Percentiles rank a stretch among this genome's conserved stretches.
Conservation (phyloP, 345 rosid species). For the Kandelia obovata region DNA sequence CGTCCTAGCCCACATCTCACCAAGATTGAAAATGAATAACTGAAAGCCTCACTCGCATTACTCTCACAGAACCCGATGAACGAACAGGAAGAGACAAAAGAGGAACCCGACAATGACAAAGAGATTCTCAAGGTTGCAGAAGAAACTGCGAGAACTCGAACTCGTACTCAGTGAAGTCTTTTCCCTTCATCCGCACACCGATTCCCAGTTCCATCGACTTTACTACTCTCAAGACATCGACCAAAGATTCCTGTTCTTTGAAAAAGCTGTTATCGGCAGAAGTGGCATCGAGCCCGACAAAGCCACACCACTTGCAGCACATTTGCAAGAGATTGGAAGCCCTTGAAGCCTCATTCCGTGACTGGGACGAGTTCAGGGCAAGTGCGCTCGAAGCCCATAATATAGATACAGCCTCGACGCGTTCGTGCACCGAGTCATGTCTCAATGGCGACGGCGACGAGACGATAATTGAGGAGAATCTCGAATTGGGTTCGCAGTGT, state of each 20-base stretch:
- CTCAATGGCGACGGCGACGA: slow-evolving; percentile 6
- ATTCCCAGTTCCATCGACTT: background rate
- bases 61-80: background rate
- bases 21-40: too few relatives aligned
- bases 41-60: background rate
- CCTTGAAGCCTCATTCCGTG: slow-evolving; percentile 24
- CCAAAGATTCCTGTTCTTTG: slow-evolving; percentile 34
- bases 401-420: background rate
- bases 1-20: too few relatives aligned
- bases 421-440: slow-evolving; percentile 18
- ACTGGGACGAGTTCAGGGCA: slow-evolving; percentile 21
- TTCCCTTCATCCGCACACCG: slow-evolving; percentile 16
- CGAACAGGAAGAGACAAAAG: background rate
- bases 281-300: slow-evolving; percentile 29
- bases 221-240: slow-evolving; percentile 29
- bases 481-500: slow-evolving; percentile 2
- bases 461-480: background rate
- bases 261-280: slow-evolving; percentile 40
- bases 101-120: slow-evolving; percentile 23
- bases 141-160: slow-evolving; percentile 36
- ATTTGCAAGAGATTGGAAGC: slow-evolving; percentile 22
- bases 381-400: background rate
- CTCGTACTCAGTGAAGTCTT: slow-evolving; percentile 16
- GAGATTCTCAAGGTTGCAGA: slow-evolving; percentile 33
- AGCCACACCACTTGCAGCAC: slow-evolving; percentile 29